These are phyloP conservation scores for Corrigiola litoralis DNA, from an alignment of 179 eudicot genomes.

Conservation along the genomic window DNA sequence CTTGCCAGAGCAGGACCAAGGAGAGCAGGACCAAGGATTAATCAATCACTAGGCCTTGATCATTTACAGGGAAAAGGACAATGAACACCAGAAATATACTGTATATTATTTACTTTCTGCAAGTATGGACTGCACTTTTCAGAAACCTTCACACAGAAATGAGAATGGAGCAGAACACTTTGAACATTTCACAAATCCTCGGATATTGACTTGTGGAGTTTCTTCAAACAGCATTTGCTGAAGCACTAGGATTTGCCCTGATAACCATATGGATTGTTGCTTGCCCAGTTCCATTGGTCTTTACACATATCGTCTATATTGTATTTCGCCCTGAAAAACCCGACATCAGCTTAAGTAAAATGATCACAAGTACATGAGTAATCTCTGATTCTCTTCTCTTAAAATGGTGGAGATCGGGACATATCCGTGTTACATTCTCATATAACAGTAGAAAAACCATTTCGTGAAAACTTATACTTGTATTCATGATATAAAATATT, in stretches of 20 bases:
- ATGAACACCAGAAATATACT: too few species aligned
- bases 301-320: slow-evolving; percentile 78
- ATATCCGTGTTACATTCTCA: not conserved
- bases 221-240: slow-evolving; percentile 1
- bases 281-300: slow-evolving; percentile 94
- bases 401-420: not conserved
- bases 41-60: too few species aligned
- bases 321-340: slow-evolving; percentile 63
- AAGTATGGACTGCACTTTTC: not conserved
- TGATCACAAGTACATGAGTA: not conserved
- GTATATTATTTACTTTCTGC: not conserved
- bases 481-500: too few species aligned
- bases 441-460: not conserved
- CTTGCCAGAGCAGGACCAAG: too few species aligned
- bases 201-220: not conserved
- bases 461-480: not conserved
- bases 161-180: not conserved
- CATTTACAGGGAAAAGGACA: too few species aligned
- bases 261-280: slow-evolving; percentile 73
- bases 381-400: not conserved
- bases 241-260: slow-evolving; percentile 23
- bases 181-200: slow-evolving; percentile 8
- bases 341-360: not conserved
- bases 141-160: not conserved
- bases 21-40: too few species aligned